Conservation (phyloP, 2,329 filamentous ascomycete species). For the Epichloe festucae region DNA sequence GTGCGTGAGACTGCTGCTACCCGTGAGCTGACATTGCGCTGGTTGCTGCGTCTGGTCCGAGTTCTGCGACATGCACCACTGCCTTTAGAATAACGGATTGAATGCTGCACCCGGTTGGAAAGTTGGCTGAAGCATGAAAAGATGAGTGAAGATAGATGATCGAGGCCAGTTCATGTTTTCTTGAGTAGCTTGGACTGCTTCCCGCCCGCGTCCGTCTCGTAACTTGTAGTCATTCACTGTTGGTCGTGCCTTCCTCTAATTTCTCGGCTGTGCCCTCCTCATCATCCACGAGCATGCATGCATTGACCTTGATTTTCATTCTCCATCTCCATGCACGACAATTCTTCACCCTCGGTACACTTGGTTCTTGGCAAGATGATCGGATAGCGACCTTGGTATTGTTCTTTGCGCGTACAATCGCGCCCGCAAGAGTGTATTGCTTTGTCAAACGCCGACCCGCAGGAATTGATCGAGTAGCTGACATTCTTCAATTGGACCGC, state of each 20-base stretch:
- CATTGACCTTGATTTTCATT: background rate
- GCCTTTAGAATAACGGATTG: background rate
- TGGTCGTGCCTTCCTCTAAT: background rate
- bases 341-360: background rate
- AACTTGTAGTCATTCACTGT: background rate
- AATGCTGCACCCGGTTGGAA: background rate
- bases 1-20: background rate
- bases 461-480: background rate
- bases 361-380: background rate
- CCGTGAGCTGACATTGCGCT: background rate
- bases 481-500: background rate
- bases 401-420: background rate
- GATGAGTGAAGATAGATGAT: background rate
- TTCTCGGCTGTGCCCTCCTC: background rate
- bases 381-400: background rate
- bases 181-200: background rate
- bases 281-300: too few relatives aligned
- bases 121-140: background rate
- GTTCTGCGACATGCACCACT: conserved; percentile 3
- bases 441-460: background rate
- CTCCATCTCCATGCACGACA: background rate
- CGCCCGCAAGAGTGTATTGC: background rate
- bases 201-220: background rate
- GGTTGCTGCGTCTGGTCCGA: background rate
- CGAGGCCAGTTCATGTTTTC: background rate